Evolutionary conservation across 371 early-diverging fungal species (phyloP).

Genomic region (Actinomucor elegans): DNA sequence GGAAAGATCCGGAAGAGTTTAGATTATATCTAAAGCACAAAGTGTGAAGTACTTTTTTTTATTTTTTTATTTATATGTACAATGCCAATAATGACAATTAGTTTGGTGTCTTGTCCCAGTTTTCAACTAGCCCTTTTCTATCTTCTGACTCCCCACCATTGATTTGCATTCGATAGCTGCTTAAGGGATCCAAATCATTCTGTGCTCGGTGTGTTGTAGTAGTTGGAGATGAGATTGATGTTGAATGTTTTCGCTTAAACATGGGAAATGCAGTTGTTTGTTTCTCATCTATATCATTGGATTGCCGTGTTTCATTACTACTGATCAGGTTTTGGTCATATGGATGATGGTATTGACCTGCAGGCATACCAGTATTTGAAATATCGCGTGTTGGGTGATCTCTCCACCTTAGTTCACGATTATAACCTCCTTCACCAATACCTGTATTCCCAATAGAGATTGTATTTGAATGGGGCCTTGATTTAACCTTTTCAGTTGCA

Average conservation of each 20-base stretch:
- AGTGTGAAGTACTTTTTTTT: no score
- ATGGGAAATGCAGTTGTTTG: background rate
- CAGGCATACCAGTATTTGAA: background rate
- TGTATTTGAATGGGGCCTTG: conserved; percentile 15
- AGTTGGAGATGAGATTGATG: background rate
- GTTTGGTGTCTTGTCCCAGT: conserved; percentile 1
- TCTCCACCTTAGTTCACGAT: conserved; percentile 18
- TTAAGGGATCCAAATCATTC: conserved; percentile 25
- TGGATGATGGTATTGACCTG: background rate
- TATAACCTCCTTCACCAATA: conserved; percentile 20
- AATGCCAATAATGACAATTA: background rate
- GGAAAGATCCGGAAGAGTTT: no score
- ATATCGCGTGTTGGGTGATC: conserved; percentile 4
- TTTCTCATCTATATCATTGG: no score
- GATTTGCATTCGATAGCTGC: conserved; percentile 16
- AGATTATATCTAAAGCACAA: no score
- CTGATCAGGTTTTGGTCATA: no score
- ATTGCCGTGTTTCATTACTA: background rate
- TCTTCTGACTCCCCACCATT: conserved; percentile 19
- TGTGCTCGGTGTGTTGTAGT: conserved; percentile 26
- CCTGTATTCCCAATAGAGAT: conserved; percentile 25
- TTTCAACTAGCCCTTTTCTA: conserved; percentile 14
- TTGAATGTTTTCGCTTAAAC: conserved; percentile 3
- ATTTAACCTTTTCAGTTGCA: background rate
- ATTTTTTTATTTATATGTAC: background rate